Evolutionary conservation across 441 rosid genomes (phyloP), one percentile per base, ranked within the genome.

Genomic region (Brassica balearica): DNA sequence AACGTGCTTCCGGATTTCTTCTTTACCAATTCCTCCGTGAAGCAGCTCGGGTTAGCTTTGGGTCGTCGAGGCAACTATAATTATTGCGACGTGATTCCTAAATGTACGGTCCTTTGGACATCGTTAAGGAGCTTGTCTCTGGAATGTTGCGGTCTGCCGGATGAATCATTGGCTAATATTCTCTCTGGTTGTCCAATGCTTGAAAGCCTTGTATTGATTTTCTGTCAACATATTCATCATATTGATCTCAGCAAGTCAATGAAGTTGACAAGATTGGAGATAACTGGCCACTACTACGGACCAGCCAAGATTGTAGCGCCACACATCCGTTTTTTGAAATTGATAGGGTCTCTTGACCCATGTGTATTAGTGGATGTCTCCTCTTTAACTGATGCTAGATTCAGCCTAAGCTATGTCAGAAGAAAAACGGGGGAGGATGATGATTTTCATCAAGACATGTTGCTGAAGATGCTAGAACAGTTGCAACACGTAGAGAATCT

Each of bases 101-200:
- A 48, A 48, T 48, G 55, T n/a, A 48, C 7, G 8, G 55, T 48
- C 17, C 17, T 48, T 48, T 48, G 55, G 15, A 48, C 17, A 48
- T 5, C 17, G 55, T 48, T 48, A 48, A 48, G 55, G 55, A 48
- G 7, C 55, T 48, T 48, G 17, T 48, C 17, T 48, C 17, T 48
- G 55, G 6, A 48, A 12, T 48, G 55, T 48, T 48, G 14, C 55
- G 1, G 6, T 46, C 53, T 46, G 53, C 53, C 53, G 6, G 53
- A n/a, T 48, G 17, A 48, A 1, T 48, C 55, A 17, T 2, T 48
- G 5, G 55, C 17, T 12, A 48, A 48, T n/a, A 48, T 48, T 6
- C 55, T 48, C 55, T 48, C 55, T 48, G 55, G 55, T 5, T 48
- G 55, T n/a, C 55, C 55, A 48, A n/a, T 48, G 55, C 17, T 48